A percentile compares a stretch with the other conserved stretches of the same genome.
These are phyloP conservation scores for Leccinum imitatum DNA, from an alignment of 768 basidiomycete species.

Conservation along the genomic window DNA sequence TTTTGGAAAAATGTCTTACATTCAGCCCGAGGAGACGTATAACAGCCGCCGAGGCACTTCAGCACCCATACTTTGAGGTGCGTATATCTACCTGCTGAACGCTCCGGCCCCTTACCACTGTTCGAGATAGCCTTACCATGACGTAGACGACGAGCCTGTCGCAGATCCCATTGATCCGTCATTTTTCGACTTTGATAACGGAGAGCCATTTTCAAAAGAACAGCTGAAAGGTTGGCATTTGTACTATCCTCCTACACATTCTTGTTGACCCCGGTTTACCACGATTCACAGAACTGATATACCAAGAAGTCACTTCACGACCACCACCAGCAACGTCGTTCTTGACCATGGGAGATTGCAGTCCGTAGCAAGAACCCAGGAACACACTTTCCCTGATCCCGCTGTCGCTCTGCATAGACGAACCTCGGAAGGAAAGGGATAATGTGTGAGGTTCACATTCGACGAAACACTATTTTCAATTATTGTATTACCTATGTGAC, in stretches of 20 bases:
- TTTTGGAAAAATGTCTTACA: slow-evolving; percentile 77
- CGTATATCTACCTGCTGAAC: slow-evolving; percentile 11
- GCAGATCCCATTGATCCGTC: slow-evolving; percentile 72
- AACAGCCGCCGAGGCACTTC: slow-evolving; percentile 82
- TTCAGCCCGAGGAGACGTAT: slow-evolving; percentile 88
- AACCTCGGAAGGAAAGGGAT: too few species aligned
- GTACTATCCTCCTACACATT: neutral
- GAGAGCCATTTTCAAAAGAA: slow-evolving; percentile 61
- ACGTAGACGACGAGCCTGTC: slow-evolving; percentile 84
- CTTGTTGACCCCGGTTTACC: neutral
- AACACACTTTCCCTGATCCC: neutral
- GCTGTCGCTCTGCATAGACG: neutral
- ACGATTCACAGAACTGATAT: slow-evolving; percentile 40
- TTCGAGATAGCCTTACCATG: slow-evolving; percentile 71
- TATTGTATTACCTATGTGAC: slow-evolving; percentile 1
- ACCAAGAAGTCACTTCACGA: slow-evolving; percentile 44
- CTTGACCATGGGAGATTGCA: slow-evolving; percentile 15
- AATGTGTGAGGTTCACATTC: too few species aligned
- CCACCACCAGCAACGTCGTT: slow-evolving; percentile 18
- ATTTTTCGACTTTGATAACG: slow-evolving; percentile 84
- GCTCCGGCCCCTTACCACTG: neutral
- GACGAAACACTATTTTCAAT: neutral
- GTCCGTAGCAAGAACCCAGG: slow-evolving; percentile 4
- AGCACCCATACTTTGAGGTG: slow-evolving; percentile 87
- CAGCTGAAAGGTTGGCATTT: slow-evolving; percentile 57